Percentiles rank a stretch among this genome's conserved stretches.
These are phyloP conservation scores for Verbascum thapsus DNA, from an alignment of 257 asterid genomes.

Conservation along the genomic window DNA sequence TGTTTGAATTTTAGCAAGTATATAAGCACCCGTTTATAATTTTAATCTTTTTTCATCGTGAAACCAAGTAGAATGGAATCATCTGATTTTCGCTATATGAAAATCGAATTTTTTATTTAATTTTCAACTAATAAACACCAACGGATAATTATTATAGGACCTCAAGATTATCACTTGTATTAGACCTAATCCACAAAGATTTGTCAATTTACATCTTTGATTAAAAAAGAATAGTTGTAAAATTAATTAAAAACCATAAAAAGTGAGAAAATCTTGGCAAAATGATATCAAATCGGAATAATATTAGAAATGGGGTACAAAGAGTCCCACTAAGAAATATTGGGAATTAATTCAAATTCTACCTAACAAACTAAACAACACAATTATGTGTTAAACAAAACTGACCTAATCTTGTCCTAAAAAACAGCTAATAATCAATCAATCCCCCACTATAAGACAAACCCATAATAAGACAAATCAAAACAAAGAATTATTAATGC, in stretches of 20 bases:
- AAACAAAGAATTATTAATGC: slow-evolving; percentile 4
- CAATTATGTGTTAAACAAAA: slow-evolving; percentile 31
- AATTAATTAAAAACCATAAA: too few species aligned
- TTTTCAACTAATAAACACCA: too few species aligned
- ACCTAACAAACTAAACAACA: slow-evolving; percentile 21
- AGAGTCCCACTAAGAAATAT: not conserved
- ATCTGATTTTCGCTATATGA: too few species aligned
- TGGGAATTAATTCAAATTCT: too few species aligned
- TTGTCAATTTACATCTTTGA: not conserved
- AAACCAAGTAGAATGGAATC: too few species aligned
- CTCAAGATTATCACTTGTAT: not conserved
- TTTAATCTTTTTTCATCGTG: too few species aligned
- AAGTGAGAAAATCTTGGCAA: too few species aligned
- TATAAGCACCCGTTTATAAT: not conserved
- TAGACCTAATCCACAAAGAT: not conserved
- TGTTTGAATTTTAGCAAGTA: too few species aligned
- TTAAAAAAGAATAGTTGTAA: too few species aligned
- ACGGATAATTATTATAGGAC: not conserved
- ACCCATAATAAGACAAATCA: slow-evolving; percentile 38
- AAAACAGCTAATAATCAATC: slow-evolving; percentile 52
- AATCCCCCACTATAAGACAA: slow-evolving; percentile 43
- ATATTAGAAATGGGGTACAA: not conserved
- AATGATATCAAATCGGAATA: too few species aligned
- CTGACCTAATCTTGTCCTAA: slow-evolving; percentile 44
- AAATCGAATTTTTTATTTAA: too few species aligned